phyloP scores from a whole-genome alignment of 2,329 filamentous ascomycete genomes.

The Botryotinia globosa region DNA sequence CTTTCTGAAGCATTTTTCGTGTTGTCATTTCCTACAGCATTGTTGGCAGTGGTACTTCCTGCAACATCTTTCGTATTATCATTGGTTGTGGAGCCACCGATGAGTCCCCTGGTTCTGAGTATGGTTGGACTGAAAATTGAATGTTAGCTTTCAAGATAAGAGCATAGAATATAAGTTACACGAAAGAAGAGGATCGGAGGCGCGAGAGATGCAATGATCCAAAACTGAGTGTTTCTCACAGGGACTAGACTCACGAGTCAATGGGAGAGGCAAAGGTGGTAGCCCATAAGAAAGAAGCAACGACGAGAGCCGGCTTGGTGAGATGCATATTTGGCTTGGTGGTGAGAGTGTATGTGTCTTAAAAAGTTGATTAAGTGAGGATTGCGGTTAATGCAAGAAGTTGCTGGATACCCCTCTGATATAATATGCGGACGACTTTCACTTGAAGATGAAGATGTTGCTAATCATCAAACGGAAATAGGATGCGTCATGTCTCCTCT shows the following conservation, averaged over 20 bases:
- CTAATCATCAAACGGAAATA: not conserved
- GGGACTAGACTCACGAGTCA: not conserved
- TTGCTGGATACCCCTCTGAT: not conserved
- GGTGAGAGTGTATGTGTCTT: not conserved
- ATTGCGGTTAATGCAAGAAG: not conserved
- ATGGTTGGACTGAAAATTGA: not conserved
- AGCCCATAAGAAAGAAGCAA: not conserved
- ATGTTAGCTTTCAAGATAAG: not conserved
- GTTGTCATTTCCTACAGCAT: not conserved
- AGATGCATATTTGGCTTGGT: not conserved
- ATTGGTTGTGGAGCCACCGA: not conserved
- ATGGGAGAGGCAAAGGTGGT: not conserved
- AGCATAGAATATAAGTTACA: not conserved
- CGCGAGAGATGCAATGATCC: not conserved
- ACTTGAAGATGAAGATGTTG: not conserved
- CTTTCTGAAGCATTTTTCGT: not conserved
- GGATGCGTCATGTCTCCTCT: not conserved
- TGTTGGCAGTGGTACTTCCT: not conserved
- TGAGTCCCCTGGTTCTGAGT: not conserved
- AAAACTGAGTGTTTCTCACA: not conserved
- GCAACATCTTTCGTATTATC: not conserved
- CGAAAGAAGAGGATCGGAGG: not conserved
- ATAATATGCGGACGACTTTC: not conserved
- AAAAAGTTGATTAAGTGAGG: not conserved
- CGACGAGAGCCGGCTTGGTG: not conserved